phyloP scores from a whole-genome alignment of 306 rosid genomes.

The Hippophae gyantsensis region DNA sequence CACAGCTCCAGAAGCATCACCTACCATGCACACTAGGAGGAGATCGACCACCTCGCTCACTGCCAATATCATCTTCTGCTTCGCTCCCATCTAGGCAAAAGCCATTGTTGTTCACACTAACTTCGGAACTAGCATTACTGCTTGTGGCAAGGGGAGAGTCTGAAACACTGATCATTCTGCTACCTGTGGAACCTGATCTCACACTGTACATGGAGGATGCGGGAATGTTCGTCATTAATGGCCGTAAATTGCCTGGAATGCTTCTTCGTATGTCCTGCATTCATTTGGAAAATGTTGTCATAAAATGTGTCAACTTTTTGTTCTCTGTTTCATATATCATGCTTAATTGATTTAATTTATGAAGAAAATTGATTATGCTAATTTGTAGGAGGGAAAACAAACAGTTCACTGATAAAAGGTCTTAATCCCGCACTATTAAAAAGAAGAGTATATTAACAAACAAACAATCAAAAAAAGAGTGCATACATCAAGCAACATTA shows the following conservation, averaged over 20 bases:
- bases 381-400: neutral
- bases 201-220: slow-evolving; percentile 94
- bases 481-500: too few relatives aligned
- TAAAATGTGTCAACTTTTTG: neutral
- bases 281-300: slow-evolving; percentile 7
- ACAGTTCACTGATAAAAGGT: too few relatives aligned
- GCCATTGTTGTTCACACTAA: slow-evolving; percentile 89
- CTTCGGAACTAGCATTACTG: slow-evolving; percentile 91
- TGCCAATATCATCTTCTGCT: slow-evolving; percentile 67
- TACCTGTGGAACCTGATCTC: slow-evolving; percentile 74
- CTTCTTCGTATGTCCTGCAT: slow-evolving; percentile 82
- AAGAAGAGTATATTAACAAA: too few relatives aligned
- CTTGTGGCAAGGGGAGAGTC: slow-evolving; percentile 92
- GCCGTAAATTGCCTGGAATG: slow-evolving; percentile 81
- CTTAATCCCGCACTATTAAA: too few relatives aligned
- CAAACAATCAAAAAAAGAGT: too few relatives aligned
- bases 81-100: slow-evolving; percentile 64
- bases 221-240: slow-evolving; percentile 91
- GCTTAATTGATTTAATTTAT: neutral
- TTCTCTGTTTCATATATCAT: neutral
- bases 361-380: neutral
- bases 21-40: slow-evolving; percentile 60
- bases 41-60: slow-evolving; percentile 70
- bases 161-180: slow-evolving; percentile 71
- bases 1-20: slow-evolving; percentile 22